Conservation (phyloP, 129 eudicot species). For the Flaveria linearis region DNA sequence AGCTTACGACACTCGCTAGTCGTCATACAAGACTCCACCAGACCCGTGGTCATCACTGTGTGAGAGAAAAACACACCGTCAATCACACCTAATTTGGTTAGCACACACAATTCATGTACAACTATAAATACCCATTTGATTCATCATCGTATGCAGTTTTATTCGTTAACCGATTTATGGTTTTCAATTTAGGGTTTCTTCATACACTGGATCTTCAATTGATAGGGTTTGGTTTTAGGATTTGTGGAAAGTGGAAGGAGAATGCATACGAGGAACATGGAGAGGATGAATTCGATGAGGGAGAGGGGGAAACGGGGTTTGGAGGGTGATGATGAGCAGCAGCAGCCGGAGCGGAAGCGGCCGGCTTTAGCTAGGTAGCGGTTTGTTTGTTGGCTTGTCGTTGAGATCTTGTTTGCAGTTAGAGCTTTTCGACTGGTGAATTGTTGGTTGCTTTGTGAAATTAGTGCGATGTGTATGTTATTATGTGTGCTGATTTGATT, state of each 20-base stretch:
- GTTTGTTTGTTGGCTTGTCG: conserved; percentile 3
- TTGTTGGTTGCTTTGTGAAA: not conserved
- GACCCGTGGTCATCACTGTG: conserved; percentile 18
- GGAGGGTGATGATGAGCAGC: conserved; percentile 64
- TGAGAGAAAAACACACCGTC: not conserved
- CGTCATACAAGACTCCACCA: conserved; percentile 32
- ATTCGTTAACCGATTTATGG: not conserved
- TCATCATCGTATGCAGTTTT: not conserved
- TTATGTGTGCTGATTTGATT: not conserved
- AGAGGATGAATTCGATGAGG: conserved; percentile 76
- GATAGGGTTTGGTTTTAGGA: conserved; percentile 14
- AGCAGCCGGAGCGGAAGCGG: conserved; percentile 80
- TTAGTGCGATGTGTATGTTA: not conserved
- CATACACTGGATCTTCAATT: not conserved
- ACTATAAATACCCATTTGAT: conserved; percentile 14
- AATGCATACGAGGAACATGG: conserved; percentile 96
- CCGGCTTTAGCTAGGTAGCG: conserved; percentile 94
- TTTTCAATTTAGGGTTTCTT: conserved; percentile 26
- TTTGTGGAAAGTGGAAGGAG: conserved; percentile 25
- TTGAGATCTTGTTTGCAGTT: conserved; percentile 29
- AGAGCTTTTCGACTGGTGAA: conserved; percentile 1
- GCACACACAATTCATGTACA: not conserved
- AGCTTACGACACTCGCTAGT: conserved; percentile 42
- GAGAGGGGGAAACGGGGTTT: conserved; percentile 78
- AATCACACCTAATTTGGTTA: conserved; percentile 18